A percentile compares a stretch with the other conserved stretches of the same genome.
phyloP scores from a whole-genome alignment of 2,329 filamentous ascomycete genomes.

The Pestalotiopsis sp. region DNA sequence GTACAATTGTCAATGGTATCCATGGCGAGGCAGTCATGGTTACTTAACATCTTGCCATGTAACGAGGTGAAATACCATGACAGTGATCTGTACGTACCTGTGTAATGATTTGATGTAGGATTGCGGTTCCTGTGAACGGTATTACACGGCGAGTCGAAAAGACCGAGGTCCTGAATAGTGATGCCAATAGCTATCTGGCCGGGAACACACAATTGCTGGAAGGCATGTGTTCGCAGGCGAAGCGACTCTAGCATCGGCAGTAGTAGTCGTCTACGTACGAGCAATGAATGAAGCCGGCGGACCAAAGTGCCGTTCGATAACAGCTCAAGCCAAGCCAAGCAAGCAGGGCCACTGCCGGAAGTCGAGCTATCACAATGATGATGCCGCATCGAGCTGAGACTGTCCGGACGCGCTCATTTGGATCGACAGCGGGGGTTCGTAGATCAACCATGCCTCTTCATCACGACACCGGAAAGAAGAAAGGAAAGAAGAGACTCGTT shows the following conservation, averaged over 20 bases:
- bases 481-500: background rate
- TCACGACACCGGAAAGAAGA: background rate
- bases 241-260: background rate
- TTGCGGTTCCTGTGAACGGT: too few species aligned
- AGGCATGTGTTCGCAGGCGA: too few species aligned
- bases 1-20: background rate
- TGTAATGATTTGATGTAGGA: too few species aligned
- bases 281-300: background rate
- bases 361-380: background rate
- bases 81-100: background rate
- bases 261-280: background rate
- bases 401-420: background rate
- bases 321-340: background rate
- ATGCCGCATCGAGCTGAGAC: background rate
- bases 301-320: background rate
- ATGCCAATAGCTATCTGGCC: too few species aligned
- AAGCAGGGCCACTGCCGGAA: background rate
- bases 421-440: background rate
- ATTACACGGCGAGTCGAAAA: too few species aligned
- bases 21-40: background rate
- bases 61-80: background rate
- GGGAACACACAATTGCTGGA: too few species aligned
- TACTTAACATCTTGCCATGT: background rate
- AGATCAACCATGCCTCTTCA: background rate
- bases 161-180: too few species aligned